These are phyloP conservation scores for Flaveria trinervia DNA, from an alignment of 129 eudicot species.

Conservation along the genomic window DNA sequence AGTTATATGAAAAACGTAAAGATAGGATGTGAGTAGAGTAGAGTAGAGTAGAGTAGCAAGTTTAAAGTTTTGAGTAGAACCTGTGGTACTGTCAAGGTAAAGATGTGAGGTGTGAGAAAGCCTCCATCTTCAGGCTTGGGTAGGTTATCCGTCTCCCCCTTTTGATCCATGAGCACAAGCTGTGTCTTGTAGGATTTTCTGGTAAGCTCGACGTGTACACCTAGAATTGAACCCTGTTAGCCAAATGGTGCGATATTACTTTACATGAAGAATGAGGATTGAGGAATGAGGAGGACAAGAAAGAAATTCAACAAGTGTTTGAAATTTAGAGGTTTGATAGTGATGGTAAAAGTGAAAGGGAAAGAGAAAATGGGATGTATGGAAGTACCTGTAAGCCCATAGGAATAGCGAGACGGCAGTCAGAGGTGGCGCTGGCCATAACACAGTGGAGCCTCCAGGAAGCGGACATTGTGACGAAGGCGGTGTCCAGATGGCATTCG, in stretches of 20 bases:
- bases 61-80: neutral
- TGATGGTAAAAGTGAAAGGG: no score
- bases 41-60: no score
- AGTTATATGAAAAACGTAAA: no score
- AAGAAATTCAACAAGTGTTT: no score
- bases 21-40: no score
- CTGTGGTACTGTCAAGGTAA: slow-evolving; percentile 74
- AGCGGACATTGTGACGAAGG: slow-evolving; percentile 49
- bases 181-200: slow-evolving; percentile 52
- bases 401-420: slow-evolving; percentile 78
- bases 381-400: slow-evolving; percentile 67
- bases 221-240: slow-evolving; percentile 93
- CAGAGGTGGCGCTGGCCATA: slow-evolving; percentile 63
- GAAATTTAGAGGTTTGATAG: no score
- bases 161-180: slow-evolving; percentile 48
- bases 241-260: slow-evolving; percentile 45
- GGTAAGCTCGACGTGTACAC: slow-evolving; percentile 59
- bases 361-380: no score
- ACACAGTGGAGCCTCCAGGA: slow-evolving; percentile 87
- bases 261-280: slow-evolving; percentile 8
- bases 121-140: slow-evolving; percentile 66
- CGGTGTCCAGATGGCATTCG: slow-evolving; percentile 61
- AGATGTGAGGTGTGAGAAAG: slow-evolving; percentile 69
- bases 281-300: slow-evolving; percentile 24
- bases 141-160: slow-evolving; percentile 38